Conservation (phyloP, 2,329 filamentous ascomycete genomes). For the Aspergillus persii region DNA sequence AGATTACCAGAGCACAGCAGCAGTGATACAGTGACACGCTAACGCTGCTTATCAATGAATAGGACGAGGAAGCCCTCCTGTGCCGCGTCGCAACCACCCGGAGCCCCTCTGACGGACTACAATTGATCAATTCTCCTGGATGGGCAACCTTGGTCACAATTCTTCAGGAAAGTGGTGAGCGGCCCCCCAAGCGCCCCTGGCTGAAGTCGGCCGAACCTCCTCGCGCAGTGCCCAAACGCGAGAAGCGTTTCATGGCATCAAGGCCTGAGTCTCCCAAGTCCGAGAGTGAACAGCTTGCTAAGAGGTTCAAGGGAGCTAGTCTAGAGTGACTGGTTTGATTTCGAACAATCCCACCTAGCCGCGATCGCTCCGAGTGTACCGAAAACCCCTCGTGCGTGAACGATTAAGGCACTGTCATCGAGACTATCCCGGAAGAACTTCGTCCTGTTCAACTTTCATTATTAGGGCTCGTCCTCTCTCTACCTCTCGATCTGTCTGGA, state of each 20-base stretch:
- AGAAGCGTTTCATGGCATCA: slow-evolving; percentile 34
- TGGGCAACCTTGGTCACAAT: slow-evolving; percentile 95
- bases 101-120: slow-evolving; percentile 75
- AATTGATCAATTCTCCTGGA: slow-evolving; percentile 80
- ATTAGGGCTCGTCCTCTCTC: not conserved
- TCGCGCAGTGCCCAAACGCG: slow-evolving; percentile 31
- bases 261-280: slow-evolving; percentile 42
- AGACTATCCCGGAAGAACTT: not conserved
- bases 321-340: slow-evolving; percentile 39
- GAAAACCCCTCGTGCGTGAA: not conserved
- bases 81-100: slow-evolving; percentile 80
- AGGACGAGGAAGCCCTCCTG: slow-evolving; percentile 88
- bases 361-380: slow-evolving; percentile 1
- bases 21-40: not conserved
- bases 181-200: slow-evolving; percentile 71
- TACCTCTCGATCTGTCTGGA: not conserved
- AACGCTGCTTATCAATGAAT: slow-evolving; percentile 8
- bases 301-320: slow-evolving; percentile 63
- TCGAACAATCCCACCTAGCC: not conserved
- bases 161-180: slow-evolving; percentile 95
- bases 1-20: slow-evolving; percentile 23
- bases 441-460: not conserved
- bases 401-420: not conserved
- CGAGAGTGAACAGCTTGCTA: slow-evolving; percentile 61
- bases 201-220: slow-evolving; percentile 40